phyloP scores from a whole-genome alignment of 768 basidiomycete species.

The Kwoniella sp. region DNA sequence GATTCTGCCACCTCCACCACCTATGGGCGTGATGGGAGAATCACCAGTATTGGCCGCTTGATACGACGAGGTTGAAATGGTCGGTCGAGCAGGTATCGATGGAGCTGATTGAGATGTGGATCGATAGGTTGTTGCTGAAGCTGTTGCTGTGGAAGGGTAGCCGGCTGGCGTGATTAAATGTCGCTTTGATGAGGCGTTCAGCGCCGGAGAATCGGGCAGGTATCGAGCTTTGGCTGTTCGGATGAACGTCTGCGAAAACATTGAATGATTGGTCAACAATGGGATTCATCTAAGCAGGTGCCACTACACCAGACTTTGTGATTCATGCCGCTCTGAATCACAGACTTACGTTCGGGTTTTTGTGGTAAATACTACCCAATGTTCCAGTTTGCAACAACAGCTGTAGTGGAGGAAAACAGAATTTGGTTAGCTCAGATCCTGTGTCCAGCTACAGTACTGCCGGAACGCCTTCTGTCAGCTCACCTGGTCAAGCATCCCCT shows the following conservation, averaged over 20 bases:
- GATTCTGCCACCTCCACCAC: background rate
- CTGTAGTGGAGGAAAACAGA: conserved; percentile 4
- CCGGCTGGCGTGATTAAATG: conserved; percentile 49
- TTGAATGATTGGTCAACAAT: background rate
- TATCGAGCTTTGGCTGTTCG: conserved; percentile 82
- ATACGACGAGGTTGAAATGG: conserved; percentile 31
- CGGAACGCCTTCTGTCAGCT: background rate
- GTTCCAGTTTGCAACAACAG: conserved; percentile 90
- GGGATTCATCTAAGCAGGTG: too few relatives aligned
- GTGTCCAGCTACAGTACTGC: too few relatives aligned
- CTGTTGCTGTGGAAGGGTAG: too few relatives aligned
- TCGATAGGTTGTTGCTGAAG: background rate
- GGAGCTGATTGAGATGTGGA: too few relatives aligned
- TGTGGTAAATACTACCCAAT: conserved; percentile 94
- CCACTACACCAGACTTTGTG: too few relatives aligned
- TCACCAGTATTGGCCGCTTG: conserved; percentile 7
- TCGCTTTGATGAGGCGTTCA: conserved; percentile 74
- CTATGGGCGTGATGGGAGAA: conserved; percentile 17
- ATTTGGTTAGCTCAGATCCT: background rate
- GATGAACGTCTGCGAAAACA: conserved; percentile 74
- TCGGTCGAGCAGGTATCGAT: conserved; percentile 13
- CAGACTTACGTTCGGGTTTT: conserved; percentile 73
- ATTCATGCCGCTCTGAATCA: background rate
- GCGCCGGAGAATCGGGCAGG: conserved; percentile 80
- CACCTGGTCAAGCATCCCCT: conserved; percentile 86